Conservation (phyloP, 441 rosid species). For the Aleurites moluccanus region DNA sequence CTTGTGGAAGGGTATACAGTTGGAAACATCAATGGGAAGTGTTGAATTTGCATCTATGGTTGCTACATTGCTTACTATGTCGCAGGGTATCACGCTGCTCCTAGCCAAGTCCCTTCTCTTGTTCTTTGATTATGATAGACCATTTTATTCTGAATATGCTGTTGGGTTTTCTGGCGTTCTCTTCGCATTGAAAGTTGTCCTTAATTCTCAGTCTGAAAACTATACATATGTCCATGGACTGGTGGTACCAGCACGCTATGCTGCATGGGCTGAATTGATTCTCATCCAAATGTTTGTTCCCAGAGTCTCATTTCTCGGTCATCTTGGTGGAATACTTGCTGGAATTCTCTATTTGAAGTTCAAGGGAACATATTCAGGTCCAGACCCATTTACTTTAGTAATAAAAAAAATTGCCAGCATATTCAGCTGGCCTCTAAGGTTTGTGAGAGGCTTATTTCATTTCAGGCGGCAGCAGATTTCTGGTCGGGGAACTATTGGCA, state of each 20-base stretch:
- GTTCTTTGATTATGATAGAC: slow-evolving; percentile 52
- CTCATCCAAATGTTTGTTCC: slow-evolving; percentile 87
- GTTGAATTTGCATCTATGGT: slow-evolving; percentile 76
- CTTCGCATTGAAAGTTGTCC: slow-evolving; percentile 91
- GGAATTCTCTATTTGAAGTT: slow-evolving; percentile 73
- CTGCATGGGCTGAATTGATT: slow-evolving; percentile 92
- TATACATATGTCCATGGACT: slow-evolving; percentile 64
- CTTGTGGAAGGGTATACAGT: slow-evolving; percentile 85
- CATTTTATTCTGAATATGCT: slow-evolving; percentile 65
- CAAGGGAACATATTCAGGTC: slow-evolving; percentile 50
- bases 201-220: slow-evolving; percentile 63
- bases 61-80: slow-evolving; percentile 61
- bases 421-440: slow-evolving; percentile 60
- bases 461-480: slow-evolving; percentile 44
- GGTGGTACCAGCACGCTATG: slow-evolving; percentile 65
- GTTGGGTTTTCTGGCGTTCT: slow-evolving; percentile 91
- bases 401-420: slow-evolving; percentile 42
- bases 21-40: slow-evolving; percentile 91
- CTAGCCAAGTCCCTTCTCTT: slow-evolving; percentile 69
- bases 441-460: slow-evolving; percentile 37
- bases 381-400: slow-evolving; percentile 48
- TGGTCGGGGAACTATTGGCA: slow-evolving; percentile 71
- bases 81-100: slow-evolving; percentile 77
- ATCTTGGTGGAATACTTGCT: slow-evolving; percentile 90
- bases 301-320: slow-evolving; percentile 85